Conservation (phyloP, 352 stramenopile genomes). For the Pythium vanterpoolii region DNA sequence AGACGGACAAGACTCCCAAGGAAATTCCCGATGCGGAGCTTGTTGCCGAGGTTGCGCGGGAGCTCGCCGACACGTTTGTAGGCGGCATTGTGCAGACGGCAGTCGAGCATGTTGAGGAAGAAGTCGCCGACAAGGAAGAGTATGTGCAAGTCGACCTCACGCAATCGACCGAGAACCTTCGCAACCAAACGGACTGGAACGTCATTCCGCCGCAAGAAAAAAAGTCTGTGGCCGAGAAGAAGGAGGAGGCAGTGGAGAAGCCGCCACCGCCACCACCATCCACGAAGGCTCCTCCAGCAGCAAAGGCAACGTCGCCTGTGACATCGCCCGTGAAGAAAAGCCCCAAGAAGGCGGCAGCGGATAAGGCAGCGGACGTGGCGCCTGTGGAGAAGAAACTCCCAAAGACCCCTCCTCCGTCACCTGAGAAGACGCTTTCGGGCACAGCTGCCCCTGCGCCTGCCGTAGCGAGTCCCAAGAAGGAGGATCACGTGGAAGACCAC, state of each 20-base stretch:
- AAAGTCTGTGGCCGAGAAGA: conserved; percentile 15
- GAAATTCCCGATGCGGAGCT: conserved; percentile 11
- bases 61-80: conserved; percentile 30
- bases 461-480: conserved; percentile 6
- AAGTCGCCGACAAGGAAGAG: conserved; percentile 45
- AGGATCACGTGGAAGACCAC: neutral
- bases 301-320: conserved; percentile 1
- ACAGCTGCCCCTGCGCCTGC: neutral
- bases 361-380: conserved; percentile 21
- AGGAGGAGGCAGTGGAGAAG: conserved; percentile 15
- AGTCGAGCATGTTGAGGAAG: conserved; percentile 34
- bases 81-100: conserved; percentile 44
- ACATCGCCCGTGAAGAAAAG: conserved; percentile 16
- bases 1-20: conserved; percentile 4
- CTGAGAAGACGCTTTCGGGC: neutral
- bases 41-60: conserved; percentile 23
- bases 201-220: conserved; percentile 6
- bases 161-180: conserved; percentile 36
- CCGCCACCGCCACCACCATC: neutral
- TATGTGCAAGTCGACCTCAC: conserved; percentile 72
- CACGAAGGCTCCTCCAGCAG: neutral
- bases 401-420: conserved; percentile 17
- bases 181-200: conserved; percentile 25
- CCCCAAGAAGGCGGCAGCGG: conserved; percentile 24
- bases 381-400: conserved; percentile 11